Percentiles rank a stretch among this genome's conserved stretches.
Conservation (phyloP, 331 rosid species). For the Malus hybrid region DNA sequence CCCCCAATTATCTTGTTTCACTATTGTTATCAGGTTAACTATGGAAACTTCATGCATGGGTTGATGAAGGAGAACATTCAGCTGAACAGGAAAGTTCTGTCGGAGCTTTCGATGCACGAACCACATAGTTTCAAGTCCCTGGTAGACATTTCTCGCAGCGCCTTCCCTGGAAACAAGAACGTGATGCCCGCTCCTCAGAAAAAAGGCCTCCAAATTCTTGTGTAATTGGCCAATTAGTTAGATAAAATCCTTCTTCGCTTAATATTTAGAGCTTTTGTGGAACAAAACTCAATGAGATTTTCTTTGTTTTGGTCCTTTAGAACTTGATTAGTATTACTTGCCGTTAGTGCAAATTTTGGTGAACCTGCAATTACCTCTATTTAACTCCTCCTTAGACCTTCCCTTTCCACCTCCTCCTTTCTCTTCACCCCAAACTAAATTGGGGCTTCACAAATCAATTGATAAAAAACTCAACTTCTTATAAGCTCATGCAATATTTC, state of each 20-base stretch:
- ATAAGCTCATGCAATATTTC: too few species aligned
- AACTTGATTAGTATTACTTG: not conserved
- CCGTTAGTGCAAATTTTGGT: not conserved
- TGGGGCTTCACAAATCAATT: not conserved
- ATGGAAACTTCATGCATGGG: conserved; percentile 92
- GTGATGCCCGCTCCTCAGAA: conserved; percentile 55
- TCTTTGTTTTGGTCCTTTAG: not conserved
- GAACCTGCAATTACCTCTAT: not conserved
- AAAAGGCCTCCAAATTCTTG: conserved; percentile 26
- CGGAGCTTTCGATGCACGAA: conserved; percentile 88
- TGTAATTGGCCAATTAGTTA: conserved; percentile 15
- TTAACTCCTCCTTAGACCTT: not conserved
- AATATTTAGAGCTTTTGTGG: conserved; percentile 1
- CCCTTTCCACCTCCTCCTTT: too few species aligned
- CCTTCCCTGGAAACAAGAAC: conserved; percentile 84
- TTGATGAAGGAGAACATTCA: conserved; percentile 85
- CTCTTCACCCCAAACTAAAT: too few species aligned
- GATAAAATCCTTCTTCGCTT: not conserved
- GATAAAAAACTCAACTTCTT: too few species aligned
- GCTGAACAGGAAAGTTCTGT: conserved; percentile 80
- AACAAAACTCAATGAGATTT: not conserved
- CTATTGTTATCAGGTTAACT: conserved; percentile 10
- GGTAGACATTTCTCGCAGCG: conserved; percentile 62
- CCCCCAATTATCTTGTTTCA: too few species aligned
- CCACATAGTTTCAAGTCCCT: conserved; percentile 75